Conservation (phyloP, 306 rosid genomes). For the Fragaria ananassa region DNA sequence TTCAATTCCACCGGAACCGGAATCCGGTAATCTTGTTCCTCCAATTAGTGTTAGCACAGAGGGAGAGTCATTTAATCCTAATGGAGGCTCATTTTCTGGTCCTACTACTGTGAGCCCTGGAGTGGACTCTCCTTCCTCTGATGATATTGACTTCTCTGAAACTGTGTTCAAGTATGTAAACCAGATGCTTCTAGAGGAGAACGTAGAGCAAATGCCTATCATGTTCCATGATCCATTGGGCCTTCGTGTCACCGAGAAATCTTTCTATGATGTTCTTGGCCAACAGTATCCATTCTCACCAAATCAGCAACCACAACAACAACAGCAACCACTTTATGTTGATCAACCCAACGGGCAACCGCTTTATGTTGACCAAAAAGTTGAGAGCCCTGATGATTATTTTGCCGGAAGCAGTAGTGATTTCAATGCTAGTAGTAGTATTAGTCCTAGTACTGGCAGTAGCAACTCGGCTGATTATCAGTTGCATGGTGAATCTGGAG, state of each 20-base stretch:
- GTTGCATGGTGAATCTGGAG: conserved; percentile 30
- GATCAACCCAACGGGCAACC: conserved; percentile 20
- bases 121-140: conserved; percentile 36
- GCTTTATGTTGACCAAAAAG: conserved; percentile 2
- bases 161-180: conserved; percentile 58
- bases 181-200: conserved; percentile 77
- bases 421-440: conserved; percentile 12
- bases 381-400: conserved; percentile 28
- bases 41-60: not conserved
- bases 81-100: conserved; percentile 13
- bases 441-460: conserved; percentile 15
- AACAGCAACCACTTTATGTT: not conserved
- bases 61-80: conserved; percentile 12
- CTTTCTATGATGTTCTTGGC: conserved; percentile 76
- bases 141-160: conserved; percentile 53
- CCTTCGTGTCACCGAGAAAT: conserved; percentile 75
- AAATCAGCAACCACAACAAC: conserved; percentile 5
- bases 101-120: conserved; percentile 28
- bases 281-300: conserved; percentile 46
- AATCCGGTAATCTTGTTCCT: conserved; percentile 12
- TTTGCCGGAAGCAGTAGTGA: conserved; percentile 19
- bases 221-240: conserved; percentile 80
- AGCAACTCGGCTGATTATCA: conserved; percentile 21
- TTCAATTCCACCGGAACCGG: conserved; percentile 15
- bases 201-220: conserved; percentile 65